Evolutionary conservation across 75 land plant species (phyloP).

Genomic region (Larix kaempferi): DNA sequence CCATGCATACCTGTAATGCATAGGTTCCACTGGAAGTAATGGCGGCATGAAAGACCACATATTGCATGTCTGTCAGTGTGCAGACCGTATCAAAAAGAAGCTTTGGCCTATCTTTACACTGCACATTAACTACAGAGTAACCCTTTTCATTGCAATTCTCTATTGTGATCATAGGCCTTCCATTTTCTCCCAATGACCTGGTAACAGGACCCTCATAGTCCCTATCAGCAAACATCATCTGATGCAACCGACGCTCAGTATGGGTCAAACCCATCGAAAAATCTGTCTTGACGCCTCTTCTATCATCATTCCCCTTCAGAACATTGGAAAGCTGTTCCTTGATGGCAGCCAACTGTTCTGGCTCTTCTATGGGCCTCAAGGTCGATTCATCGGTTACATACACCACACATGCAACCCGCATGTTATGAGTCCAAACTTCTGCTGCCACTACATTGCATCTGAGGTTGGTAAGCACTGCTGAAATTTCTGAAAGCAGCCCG

Average conservation of each 20-base stretch:
- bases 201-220: conserved; percentile 44
- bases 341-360: conserved; percentile 35
- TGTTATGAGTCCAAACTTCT: conserved; percentile 92
- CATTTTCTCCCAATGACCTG: conserved; percentile 2
- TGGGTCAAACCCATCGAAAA: conserved; percentile 41
- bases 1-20: conserved; percentile 55
- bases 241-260: conserved; percentile 79
- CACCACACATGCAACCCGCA: conserved; percentile 68
- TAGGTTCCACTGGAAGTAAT: conserved; percentile 40
- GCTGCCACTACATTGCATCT: conserved; percentile 81
- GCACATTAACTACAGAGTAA: conserved; percentile 71
- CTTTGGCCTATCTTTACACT: conserved; percentile 71
- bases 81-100: conserved; percentile 89
- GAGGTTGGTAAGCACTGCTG: conserved; percentile 63
- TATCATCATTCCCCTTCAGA: conserved; percentile 24
- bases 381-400: conserved; percentile 67
- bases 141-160: conserved; percentile 64
- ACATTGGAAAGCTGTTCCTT: conserved; percentile 45
- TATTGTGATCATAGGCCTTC: conserved; percentile 40
- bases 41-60: conserved; percentile 82
- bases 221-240: conserved; percentile 73
- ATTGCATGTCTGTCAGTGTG: conserved; percentile 90
- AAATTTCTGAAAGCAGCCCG: conserved; percentile 87
- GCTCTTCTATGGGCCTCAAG: conserved; percentile 43
- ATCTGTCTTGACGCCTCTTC: conserved; percentile 23